phyloP scores from a whole-genome alignment of 2,329 filamentous ascomycete species.

The Teratosphaeria nubilosa region DNA sequence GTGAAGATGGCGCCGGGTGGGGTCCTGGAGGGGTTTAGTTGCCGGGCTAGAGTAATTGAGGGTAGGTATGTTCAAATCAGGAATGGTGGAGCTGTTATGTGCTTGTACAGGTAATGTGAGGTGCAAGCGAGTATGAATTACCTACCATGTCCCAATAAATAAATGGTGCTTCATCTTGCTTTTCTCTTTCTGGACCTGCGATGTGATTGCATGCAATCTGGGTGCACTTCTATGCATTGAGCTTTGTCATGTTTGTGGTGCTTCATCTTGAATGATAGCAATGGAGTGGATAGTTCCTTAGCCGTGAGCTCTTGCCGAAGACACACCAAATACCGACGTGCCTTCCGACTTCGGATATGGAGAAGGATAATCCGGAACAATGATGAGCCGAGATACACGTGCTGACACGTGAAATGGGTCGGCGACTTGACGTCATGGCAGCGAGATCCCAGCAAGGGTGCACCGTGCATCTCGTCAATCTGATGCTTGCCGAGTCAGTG shows the following conservation, averaged over 20 bases:
- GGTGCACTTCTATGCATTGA: background rate
- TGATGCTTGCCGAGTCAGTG: background rate
- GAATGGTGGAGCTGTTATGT: background rate
- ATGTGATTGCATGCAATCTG: background rate
- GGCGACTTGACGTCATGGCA: background rate
- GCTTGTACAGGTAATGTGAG: no score
- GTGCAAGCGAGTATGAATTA: no score
- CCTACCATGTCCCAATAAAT: slow-evolving; percentile 76
- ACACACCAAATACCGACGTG: background rate
- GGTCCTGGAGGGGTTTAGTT: slow-evolving; percentile 35
- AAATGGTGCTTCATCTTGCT: slow-evolving; percentile 70
- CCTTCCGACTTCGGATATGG: background rate
- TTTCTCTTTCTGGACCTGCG: background rate
- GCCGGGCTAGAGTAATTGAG: background rate
- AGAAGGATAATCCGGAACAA: background rate
- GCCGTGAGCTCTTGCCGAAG: slow-evolving; percentile 3
- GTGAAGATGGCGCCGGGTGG: slow-evolving; percentile 84
- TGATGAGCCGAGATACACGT: background rate
- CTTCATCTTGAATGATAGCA: background rate
- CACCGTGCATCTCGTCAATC: no score
- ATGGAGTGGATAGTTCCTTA: slow-evolving; percentile 2
- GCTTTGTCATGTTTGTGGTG: background rate
- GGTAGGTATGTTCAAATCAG: no score
- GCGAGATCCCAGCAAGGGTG: background rate
- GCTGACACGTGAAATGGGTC: background rate